Conservation (phyloP, 225 moss, liverwort and hornwort genomes). For the Anthoceros angustus region DNA sequence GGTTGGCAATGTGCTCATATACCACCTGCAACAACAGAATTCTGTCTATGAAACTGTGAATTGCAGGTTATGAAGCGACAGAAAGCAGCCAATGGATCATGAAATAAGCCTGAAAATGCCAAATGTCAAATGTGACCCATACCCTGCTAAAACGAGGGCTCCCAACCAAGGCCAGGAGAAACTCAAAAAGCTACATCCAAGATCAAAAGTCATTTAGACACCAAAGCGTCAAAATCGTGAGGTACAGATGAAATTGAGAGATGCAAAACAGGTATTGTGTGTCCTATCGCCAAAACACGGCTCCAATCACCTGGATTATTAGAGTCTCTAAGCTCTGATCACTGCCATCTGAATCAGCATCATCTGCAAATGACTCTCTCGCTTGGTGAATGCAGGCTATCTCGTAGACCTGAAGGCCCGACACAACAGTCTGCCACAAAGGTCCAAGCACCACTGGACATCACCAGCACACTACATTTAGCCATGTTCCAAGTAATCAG, state of each 20-base stretch:
- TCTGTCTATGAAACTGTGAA: not conserved
- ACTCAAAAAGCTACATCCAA: conserved; percentile 58
- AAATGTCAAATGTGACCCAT: conserved; percentile 1
- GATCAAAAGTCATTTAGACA: not conserved
- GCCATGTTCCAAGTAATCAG: too few relatives aligned
- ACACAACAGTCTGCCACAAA: conserved; percentile 84
- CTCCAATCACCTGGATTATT: conserved; percentile 52
- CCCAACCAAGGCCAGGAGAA: conserved; percentile 55
- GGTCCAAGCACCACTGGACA: conserved; percentile 71
- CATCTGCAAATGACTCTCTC: conserved; percentile 56
- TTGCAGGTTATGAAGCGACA: not conserved
- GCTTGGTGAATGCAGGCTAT: conserved; percentile 51
- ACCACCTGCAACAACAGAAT: conserved; percentile 35
- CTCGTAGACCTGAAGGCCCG: conserved; percentile 67
- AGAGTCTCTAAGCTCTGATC: conserved; percentile 80
- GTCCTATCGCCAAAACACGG: not conserved
- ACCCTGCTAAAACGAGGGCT: conserved; percentile 87
- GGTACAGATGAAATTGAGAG: not conserved
- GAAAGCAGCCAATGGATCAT: not conserved
- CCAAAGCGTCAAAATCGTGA: not conserved
- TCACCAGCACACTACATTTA: not conserved
- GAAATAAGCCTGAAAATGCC: not conserved
- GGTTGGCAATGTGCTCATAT: conserved; percentile 45
- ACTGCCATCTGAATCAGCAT: conserved; percentile 78
- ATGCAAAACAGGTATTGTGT: not conserved